Evolutionary conservation across 1,284 basidiomycete species (phyloP).

Genomic region (Puccinia horiana): DNA sequence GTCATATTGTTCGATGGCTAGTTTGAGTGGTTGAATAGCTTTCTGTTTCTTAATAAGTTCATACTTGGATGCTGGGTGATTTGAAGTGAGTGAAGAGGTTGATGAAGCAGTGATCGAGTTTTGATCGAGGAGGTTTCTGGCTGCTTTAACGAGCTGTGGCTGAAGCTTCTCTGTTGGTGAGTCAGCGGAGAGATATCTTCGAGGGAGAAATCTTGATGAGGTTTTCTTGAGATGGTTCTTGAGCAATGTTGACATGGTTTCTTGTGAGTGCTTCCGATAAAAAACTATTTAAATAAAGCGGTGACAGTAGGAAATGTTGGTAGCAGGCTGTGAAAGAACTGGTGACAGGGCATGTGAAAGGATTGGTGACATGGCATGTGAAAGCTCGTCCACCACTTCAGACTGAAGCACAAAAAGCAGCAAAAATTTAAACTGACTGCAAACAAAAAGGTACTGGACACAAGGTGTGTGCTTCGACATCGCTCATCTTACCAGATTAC

Average conservation of each 20-base stretch:
- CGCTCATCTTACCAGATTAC: too few species aligned
- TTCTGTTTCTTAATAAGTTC: constrained; percentile 16
- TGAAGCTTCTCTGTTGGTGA: not conserved
- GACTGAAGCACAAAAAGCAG: too few species aligned
- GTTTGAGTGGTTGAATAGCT: not conserved
- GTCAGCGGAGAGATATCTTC: not conserved
- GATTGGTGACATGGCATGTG: not conserved
- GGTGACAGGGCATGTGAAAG: not conserved
- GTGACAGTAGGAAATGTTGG: too few species aligned
- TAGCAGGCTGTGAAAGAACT: too few species aligned
- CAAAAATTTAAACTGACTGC: too few species aligned
- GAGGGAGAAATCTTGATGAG: too few species aligned
- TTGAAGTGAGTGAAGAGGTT: not conserved
- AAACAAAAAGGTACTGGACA: too few species aligned
- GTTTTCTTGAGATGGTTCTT: not conserved
- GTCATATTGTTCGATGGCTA: constrained; percentile 5
- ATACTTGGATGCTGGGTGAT: not conserved
- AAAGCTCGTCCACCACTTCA: not conserved
- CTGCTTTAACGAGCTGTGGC: not conserved
- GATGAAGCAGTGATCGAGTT: not conserved
- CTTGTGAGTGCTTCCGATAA: too few species aligned
- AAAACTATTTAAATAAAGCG: too few species aligned
- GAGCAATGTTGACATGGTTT: not conserved
- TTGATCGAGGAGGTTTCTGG: constrained; percentile 5
- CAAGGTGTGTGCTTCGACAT: too few species aligned